Evolutionary conservation across 345 rosid species (phyloP), one percentile per base, ranked within the genome.

Genomic region (Iberis pinnata): DNA sequence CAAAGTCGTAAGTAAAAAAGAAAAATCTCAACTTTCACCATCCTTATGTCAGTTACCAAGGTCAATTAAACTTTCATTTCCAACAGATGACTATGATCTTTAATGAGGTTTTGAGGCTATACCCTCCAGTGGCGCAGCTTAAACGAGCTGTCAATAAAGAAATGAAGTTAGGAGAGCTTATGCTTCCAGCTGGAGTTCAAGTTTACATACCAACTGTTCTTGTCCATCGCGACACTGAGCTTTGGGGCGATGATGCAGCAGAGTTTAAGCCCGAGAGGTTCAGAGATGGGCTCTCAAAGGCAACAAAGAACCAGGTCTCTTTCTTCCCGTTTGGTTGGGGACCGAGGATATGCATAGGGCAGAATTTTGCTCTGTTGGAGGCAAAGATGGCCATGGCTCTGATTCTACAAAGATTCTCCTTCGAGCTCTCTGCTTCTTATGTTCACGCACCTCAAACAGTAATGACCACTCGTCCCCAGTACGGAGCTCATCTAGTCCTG

Each of bases 201-300:
- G 6, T 81, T 1, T 14, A 65, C 54, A 32, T 81, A 47, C 79
- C 83, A 3, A 52, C 65, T n/a, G 11, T 67, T 19, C 59, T 81
- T 50, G 58, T 84, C 25, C 86, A 84, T 31, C 83, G 66, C 5
- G 83, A 81, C 65, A 69, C 64, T 9, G 70, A 60, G 11, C 58
- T 78, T 11, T 84, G 83, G 88, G 93, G 88, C 0, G 73, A 70
- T 5, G 85, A 81, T 58, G 88, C 81, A 16, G 58, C 61, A 12
- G 88, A 79, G 14, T 84, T 81, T 78, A 81, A 81, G 2, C 94
- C 89, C 0, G 75, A 75, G 51, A 58, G 94, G 48, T 84, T 84
- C 63, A 45, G 64, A 0, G 78, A 81, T 1, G 88, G 94, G 11
- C 61, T 84, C 48, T 74, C 79, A 13, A 74, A 76, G 58, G 94